Percentiles rank a stretch among this genome's conserved stretches.
Evolutionary conservation across 2,329 filamentous ascomycete genomes (phyloP).

Genomic region (Pseudogymnoascus sp.): DNA sequence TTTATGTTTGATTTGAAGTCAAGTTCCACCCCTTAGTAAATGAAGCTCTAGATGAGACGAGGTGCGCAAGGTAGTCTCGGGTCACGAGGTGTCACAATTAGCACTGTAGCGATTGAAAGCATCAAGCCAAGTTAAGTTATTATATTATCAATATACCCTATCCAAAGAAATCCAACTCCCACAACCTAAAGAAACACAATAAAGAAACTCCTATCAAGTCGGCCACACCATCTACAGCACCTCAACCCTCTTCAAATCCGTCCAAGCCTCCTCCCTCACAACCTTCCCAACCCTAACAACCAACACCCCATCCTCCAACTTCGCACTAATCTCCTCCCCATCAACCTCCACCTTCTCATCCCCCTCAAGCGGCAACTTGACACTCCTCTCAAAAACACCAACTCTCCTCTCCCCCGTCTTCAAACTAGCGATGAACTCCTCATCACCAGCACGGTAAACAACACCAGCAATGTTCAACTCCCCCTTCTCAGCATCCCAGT

Average conservation of each 20-base stretch:
- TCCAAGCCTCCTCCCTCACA: constrained; percentile 49
- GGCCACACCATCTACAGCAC: constrained; percentile 38
- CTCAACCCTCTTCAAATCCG: constrained; percentile 52
- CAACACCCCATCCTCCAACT: constrained; percentile 70
- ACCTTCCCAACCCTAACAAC: constrained; percentile 69
- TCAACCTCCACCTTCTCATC: constrained; percentile 54
- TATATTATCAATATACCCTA: background rate
- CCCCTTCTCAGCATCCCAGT: constrained; percentile 62
- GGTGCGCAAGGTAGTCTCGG: background rate
- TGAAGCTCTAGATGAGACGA: background rate
- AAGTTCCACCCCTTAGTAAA: too few species aligned
- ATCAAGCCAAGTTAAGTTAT: background rate
- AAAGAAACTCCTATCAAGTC: too few species aligned
- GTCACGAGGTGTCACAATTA: background rate
- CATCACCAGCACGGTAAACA: constrained; percentile 61
- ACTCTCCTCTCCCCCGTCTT: constrained; percentile 56
- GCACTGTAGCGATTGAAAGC: background rate
- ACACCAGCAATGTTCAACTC: constrained; percentile 62
- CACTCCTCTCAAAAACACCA: constrained; percentile 63
- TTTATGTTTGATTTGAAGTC: background rate
- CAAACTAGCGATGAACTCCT: constrained; percentile 57
- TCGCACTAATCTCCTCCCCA: constrained; percentile 58
- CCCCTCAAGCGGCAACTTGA: constrained; percentile 48
- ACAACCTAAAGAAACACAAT: background rate
- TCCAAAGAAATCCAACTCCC: background rate